These are phyloP conservation scores for Naematelia encephala DNA, from an alignment of 768 basidiomycete species.

Conservation along the genomic window DNA sequence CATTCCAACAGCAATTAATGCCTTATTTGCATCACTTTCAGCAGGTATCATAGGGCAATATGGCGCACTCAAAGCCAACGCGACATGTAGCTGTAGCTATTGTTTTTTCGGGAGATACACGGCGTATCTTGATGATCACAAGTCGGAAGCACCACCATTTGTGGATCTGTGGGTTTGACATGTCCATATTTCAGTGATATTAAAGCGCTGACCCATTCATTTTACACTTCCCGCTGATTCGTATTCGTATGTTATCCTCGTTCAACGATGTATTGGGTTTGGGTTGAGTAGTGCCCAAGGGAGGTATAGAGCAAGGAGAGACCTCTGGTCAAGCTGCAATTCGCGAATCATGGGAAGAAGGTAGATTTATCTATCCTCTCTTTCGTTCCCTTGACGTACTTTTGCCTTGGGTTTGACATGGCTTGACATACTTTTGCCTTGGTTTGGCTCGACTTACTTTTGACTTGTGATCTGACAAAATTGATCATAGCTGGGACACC, in stretches of 20 bases:
- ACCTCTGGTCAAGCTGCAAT: constrained; percentile 41
- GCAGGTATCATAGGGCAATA: background rate
- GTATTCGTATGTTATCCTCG: constrained; percentile 2
- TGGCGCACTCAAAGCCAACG: constrained; percentile 4
- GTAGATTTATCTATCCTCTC: constrained; percentile 8
- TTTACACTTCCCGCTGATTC: constrained; percentile 2
- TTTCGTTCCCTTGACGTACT: background rate
- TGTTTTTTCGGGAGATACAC: constrained; percentile 16
- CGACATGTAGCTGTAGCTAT: constrained; percentile 41
- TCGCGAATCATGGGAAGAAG: constrained; percentile 46
- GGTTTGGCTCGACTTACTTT: no score
- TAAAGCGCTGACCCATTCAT: background rate
- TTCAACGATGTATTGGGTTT: background rate
- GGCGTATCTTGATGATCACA: constrained; percentile 36
- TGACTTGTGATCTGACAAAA: no score
- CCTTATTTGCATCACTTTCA: no score
- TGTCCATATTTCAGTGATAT: background rate
- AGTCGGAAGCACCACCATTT: constrained; percentile 34
- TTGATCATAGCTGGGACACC: constrained; percentile 40
- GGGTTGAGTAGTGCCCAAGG: constrained; percentile 38
- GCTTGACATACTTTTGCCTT: no score
- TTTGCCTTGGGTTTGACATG: background rate
- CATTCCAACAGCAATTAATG: no score
- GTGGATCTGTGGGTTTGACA: constrained; percentile 36
- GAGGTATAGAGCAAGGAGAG: constrained; percentile 41